A percentile compares a stretch with the other conserved stretches of the same genome.
Evolutionary conservation across 371 early-diverging fungal genomes (phyloP).

Genomic region (Nematocida ironsii): DNA sequence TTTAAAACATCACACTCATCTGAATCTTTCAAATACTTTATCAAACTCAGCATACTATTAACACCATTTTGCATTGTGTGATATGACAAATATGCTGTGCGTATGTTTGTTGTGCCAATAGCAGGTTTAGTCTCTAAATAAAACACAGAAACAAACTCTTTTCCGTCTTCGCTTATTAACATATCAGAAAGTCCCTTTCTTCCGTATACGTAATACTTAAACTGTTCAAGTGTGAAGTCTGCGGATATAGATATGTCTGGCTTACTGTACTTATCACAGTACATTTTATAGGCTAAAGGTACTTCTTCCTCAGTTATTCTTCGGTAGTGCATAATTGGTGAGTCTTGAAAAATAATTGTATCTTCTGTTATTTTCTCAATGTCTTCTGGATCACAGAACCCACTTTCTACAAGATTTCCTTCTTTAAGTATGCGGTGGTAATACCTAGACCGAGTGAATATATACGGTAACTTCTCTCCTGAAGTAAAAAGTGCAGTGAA

Average conservation of each 20-base stretch:
- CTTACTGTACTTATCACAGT: slow-evolving; percentile 36
- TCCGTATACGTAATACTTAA: slow-evolving; percentile 53
- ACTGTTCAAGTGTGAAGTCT: slow-evolving; percentile 51
- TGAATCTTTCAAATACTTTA: slow-evolving; percentile 39
- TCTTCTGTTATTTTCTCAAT: slow-evolving; percentile 3
- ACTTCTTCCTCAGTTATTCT: slow-evolving; percentile 52
- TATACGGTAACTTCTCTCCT: slow-evolving; percentile 82
- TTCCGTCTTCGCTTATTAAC: slow-evolving; percentile 50
- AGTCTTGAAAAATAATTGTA: not conserved
- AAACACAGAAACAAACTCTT: slow-evolving; percentile 66
- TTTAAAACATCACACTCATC: slow-evolving; percentile 62
- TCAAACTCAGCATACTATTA: slow-evolving; percentile 34
- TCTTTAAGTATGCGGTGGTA: slow-evolving; percentile 65
- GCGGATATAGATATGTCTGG: slow-evolving; percentile 58
- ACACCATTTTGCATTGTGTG: slow-evolving; percentile 28
- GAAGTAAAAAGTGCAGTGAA: slow-evolving; percentile 96
- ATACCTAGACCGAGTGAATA: slow-evolving; percentile 76
- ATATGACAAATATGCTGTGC: slow-evolving; percentile 65
- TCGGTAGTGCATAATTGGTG: slow-evolving; percentile 31
- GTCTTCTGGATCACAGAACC: slow-evolving; percentile 42
- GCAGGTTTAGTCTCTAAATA: slow-evolving; percentile 56
- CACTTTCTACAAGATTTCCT: slow-evolving; percentile 43
- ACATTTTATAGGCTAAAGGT: slow-evolving; percentile 48
- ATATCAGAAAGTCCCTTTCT: slow-evolving; percentile 36
- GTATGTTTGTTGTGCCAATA: slow-evolving; percentile 43